Percentiles rank a stretch among this genome's conserved stretches.
Conservation (phyloP, 306 rosid species). For the Glycine tomentella region DNA sequence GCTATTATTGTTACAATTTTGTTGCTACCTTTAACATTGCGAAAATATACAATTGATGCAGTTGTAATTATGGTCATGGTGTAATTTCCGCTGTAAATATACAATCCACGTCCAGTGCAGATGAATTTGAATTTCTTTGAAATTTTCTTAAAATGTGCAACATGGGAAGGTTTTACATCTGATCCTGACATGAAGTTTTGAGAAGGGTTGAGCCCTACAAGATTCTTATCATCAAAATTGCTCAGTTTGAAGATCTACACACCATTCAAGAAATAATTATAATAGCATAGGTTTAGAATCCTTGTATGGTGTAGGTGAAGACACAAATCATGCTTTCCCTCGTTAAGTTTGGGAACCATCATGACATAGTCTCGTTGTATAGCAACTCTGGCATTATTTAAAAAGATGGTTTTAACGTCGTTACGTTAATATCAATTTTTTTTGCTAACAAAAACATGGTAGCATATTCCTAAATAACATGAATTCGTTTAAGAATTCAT, state of each 20-base stretch:
- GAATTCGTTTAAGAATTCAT: too few relatives aligned
- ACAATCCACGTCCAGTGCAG: constrained; percentile 21
- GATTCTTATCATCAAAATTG: neutral
- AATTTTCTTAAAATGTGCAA: neutral
- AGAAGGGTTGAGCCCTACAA: too few relatives aligned
- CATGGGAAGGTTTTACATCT: neutral
- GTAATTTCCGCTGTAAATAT: too few relatives aligned
- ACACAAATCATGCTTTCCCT: constrained; percentile 55
- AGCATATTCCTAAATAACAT: too few relatives aligned
- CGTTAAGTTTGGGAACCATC: constrained; percentile 13
- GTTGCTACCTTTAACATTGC: neutral
- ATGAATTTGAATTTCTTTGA: constrained; percentile 8
- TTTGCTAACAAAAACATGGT: too few relatives aligned
- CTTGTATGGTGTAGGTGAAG: constrained; percentile 35
- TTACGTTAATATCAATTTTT: too few relatives aligned
- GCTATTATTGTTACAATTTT: too few relatives aligned
- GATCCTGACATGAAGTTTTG: neutral
- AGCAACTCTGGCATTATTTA: constrained; percentile 36
- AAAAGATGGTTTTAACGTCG: too few relatives aligned
- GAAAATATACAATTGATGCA: too few relatives aligned
- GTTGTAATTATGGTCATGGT: too few relatives aligned
- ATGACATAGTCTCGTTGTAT: constrained; percentile 44
- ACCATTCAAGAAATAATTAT: constrained; percentile 45
- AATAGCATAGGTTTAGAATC: neutral
- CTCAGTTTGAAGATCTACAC: constrained; percentile 50